Evolutionary conservation across 2,329 filamentous ascomycete species (phyloP).

Genomic region (Cladophialophora bantiana): DNA sequence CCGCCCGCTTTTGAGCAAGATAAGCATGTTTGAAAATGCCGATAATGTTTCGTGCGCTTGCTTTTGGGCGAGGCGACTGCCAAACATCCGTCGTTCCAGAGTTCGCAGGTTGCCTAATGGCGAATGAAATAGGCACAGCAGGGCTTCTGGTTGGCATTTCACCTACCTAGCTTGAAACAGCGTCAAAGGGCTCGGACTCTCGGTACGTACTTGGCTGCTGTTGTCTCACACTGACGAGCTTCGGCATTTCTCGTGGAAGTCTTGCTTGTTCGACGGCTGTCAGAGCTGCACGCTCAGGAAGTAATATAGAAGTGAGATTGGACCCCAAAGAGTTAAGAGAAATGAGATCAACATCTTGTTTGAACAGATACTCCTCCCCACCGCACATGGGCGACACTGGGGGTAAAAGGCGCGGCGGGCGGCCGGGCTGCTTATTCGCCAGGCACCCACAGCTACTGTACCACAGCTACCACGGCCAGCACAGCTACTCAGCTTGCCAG

Average conservation of each 20-base stretch:
- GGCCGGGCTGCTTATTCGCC: neutral
- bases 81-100: neutral
- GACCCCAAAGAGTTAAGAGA: neutral
- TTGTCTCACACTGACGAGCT: neutral
- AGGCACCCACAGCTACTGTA: neutral
- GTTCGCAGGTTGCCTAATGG: neutral
- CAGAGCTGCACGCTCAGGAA: neutral
- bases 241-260: neutral
- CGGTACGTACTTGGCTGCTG: neutral
- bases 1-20: slow-evolving; percentile 1
- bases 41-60: neutral
- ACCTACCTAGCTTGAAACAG: neutral
- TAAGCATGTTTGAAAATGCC: slow-evolving; percentile 11
- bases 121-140: neutral
- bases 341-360: neutral
- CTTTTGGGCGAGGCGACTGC: neutral
- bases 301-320: slow-evolving; percentile 1
- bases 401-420: neutral
- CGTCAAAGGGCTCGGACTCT: neutral
- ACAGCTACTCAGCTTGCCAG: neutral
- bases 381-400: neutral
- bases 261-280: neutral
- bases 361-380: neutral
- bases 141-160: neutral
- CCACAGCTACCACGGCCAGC: neutral